Evolutionary conservation across 2,329 filamentous ascomycete genomes (phyloP).

Genomic region (Verticillium alfalfae): DNA sequence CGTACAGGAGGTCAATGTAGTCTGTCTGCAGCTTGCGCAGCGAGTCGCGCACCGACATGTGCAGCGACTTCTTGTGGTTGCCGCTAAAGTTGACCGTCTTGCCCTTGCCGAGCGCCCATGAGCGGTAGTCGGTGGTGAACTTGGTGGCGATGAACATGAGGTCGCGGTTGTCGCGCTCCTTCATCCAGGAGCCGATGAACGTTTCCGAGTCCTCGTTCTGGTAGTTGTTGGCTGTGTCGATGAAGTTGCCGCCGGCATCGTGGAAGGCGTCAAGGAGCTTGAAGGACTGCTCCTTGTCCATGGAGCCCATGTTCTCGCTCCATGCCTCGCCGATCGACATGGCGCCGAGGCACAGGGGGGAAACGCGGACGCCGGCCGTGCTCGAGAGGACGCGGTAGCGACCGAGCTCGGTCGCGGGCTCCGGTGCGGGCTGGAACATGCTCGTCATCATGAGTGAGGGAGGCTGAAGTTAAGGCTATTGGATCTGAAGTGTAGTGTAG

Average conservation of each 20-base stretch:
- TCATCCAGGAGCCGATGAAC: conserved; percentile 55
- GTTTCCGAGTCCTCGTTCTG: conserved; percentile 51
- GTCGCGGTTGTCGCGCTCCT: conserved; percentile 41
- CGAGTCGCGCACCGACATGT: conserved; percentile 34
- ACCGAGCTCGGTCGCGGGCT: conserved; percentile 44
- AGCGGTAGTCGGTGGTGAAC: conserved; percentile 43
- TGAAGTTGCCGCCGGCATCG: conserved; percentile 59
- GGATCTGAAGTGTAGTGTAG: background rate
- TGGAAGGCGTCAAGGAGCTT: conserved; percentile 53
- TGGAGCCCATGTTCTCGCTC: conserved; percentile 40
- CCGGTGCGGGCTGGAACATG: conserved; percentile 14
- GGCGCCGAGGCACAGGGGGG: conserved; percentile 45
- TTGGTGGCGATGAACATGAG: conserved; percentile 51
- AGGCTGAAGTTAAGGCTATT: background rate
- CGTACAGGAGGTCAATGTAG: conserved; percentile 38
- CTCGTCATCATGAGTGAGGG: background rate
- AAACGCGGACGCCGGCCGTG: conserved; percentile 44
- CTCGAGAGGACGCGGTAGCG: conserved; percentile 45
- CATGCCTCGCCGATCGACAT: conserved; percentile 47
- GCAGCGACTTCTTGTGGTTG: conserved; percentile 34
- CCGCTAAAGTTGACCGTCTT: conserved; percentile 34
- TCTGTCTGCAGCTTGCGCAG: conserved; percentile 38
- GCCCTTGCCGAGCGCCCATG: conserved; percentile 27
- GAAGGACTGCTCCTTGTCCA: conserved; percentile 49
- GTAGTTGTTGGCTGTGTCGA: conserved; percentile 59